Base-by-base conservation (phyloP, 352 stramenopile genomes). In the Pythium aquatile region DNA sequence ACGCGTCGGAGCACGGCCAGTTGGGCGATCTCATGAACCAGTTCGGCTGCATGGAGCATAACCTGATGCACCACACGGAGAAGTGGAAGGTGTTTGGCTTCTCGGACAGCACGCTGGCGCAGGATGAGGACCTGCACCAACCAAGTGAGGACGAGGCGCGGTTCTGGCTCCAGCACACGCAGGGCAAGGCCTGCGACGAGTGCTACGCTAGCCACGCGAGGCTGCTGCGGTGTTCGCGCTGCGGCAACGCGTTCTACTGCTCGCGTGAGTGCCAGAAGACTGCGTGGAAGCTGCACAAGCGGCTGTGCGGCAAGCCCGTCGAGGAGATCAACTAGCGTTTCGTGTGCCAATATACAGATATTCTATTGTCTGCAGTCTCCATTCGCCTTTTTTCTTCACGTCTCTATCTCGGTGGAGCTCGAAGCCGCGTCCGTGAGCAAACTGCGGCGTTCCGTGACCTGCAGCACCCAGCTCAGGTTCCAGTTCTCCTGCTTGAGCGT, bases 11-110 rank as follows among this genome's bases (percentile, higher is more conserved):
- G n/a, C 56, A 74, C 37, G 54, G 65, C 53, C 52, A 74, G 30
- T 57, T 68, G 42, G 84, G 85, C 63, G 63, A 77, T 29, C 68
- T 95, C 49, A 95, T 95, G 86, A 74, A 72, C 44, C 77, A 68
- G 30, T 93, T 95, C 63, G 79, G 78, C 32, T 87, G 77, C 56
- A 73, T 90, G 40, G 72, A 87, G 24, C 82, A 85, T 59, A 93
- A 95, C 49, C 59, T 95, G 44, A 93, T 93, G 83, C 74, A 90
- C 39, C 74, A 93, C 51, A 87, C 73, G 0, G 86, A 95, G 56
- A 95, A 93, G 58, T 95, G 86, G 86, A 80, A 91, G 62, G 75
- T 92, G 35, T 92, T 88, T 44, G 86, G 76, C 13, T 55, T 73
- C 0, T 48, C 70, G 8, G 60, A 76, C 3, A 88, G 72, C 44